Conservation (phyloP, 2,329 filamentous ascomycete genomes). For the Diaporthe nobilis region DNA sequence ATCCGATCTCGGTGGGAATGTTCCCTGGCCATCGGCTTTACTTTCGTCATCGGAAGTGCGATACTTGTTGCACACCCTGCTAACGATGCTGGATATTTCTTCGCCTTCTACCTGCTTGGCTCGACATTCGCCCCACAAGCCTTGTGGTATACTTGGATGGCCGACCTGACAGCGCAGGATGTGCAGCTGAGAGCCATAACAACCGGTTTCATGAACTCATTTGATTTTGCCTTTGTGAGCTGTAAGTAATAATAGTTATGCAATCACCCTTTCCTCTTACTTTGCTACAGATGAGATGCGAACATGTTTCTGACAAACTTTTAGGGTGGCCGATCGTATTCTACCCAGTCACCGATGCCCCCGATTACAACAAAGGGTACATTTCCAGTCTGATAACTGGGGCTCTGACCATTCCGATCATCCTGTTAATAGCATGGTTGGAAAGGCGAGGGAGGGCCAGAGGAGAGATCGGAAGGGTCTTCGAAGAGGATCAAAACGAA, state of each 20-base stretch:
- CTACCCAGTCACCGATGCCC: conserved; percentile 57
- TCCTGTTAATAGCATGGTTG: conserved; percentile 54
- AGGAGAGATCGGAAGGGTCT: conserved; percentile 47
- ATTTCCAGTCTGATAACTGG: conserved; percentile 57
- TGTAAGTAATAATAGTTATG: conserved; percentile 42
- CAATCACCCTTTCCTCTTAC: fast-evolving
- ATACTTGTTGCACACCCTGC: conserved; percentile 53
- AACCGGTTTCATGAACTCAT: conserved; percentile 60
- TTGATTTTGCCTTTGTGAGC: conserved; percentile 58
- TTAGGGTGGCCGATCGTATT: conserved; percentile 55
- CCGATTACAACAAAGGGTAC: conserved; percentile 55
- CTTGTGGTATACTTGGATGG: conserved; percentile 63
- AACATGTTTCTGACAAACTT: neutral
- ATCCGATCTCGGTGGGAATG: conserved; percentile 60
- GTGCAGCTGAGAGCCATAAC: conserved; percentile 59
- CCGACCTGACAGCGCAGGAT: conserved; percentile 57
- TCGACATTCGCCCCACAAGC: conserved; percentile 62
- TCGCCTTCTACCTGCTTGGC: conserved; percentile 60
- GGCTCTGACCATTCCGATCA: conserved; percentile 53
- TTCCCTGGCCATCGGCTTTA: conserved; percentile 57
- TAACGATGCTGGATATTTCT: conserved; percentile 55
- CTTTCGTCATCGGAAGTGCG: conserved; percentile 57
- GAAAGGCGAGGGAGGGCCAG: conserved; percentile 49
- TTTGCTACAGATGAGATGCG: neutral
- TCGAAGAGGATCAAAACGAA: conserved; percentile 32